Evolutionary conservation across 2,329 filamentous ascomycete species (phyloP).

Genomic region (Metarhizium robertsii): DNA sequence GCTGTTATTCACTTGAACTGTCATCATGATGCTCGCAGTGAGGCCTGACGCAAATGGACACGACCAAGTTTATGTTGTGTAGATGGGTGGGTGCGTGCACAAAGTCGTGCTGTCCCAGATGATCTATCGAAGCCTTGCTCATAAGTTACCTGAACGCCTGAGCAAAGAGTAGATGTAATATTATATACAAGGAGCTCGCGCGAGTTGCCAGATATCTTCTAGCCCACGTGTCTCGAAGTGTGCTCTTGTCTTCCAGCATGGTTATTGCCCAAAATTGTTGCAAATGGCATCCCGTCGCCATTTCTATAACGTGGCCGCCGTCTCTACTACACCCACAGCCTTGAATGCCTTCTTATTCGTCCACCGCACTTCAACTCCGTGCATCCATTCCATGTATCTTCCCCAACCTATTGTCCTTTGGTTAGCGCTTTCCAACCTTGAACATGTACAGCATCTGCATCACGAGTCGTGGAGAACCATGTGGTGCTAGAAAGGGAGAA

Average conservation of each 20-base stretch:
- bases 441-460: neutral
- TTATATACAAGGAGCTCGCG: neutral
- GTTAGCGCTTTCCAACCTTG: neutral
- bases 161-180: neutral
- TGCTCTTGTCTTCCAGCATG: neutral
- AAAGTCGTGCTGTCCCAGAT: neutral
- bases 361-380: conserved; percentile 62
- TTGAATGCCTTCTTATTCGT: conserved; percentile 56
- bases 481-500: neutral
- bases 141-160: neutral
- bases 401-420: conserved; percentile 61
- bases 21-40: neutral
- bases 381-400: conserved; percentile 90
- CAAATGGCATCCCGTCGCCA: neutral
- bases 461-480: neutral
- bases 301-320: conserved; percentile 42
- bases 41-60: neutral
- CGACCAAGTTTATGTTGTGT: neutral
- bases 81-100: neutral
- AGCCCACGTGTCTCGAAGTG: neutral
- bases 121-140: neutral
- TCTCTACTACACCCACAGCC: conserved; percentile 53
- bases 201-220: neutral
- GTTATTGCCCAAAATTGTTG: neutral
- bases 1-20: neutral